Evolutionary conservation across 768 basidiomycete genomes (phyloP), one percentile per base, ranked within the genome.

Genomic region (Boletellus ananas): DNA sequence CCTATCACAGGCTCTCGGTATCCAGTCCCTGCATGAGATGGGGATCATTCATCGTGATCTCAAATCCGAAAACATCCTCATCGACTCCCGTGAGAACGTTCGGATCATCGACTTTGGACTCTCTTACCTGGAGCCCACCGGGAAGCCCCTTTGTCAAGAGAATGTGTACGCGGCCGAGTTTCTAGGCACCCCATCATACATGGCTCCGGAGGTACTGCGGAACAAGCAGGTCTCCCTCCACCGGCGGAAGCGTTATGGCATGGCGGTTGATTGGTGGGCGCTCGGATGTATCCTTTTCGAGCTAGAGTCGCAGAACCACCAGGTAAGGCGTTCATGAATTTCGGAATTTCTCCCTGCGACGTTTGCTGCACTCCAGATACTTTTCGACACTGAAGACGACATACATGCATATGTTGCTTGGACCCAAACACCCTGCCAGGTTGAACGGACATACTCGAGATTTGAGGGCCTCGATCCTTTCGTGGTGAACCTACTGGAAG

Each of bases 41-140:
- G 83, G 82, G 37, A 78, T 87, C 47, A 75, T 86, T 29, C 84
- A 86, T 63, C 75, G 84, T 13, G 83, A 86, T 53, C 75, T 88
- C 49, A 87, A 87, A 58, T 76, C 83, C 3, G 81, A 81, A 68
- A 87, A 87, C 51, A 75, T 88, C 37, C 73, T 87, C n/a, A 70
- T 87, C 44, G 75, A 76, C 52, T 53, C 50, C 7, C 60, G 58
- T 4, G 66, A 66, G 43, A 75, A 76, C 34, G 57, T 76, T 18
- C 68, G 70, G 21, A 73, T 77, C 16, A 60, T 69, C 3, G 76
- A 75, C 47, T 74, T 78, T 40, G 76, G 73, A 3, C 63, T 70
- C 9, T 62, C 72, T 5, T 68, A 67, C 31, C 39, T 66, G 31
- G 25, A 50, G 10, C 36, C 42, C 20, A n/a, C 27, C 18, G 34